phyloP scores from a whole-genome alignment of 2,329 filamentous ascomycete species.

The Penicillium sclerotigenum region DNA sequence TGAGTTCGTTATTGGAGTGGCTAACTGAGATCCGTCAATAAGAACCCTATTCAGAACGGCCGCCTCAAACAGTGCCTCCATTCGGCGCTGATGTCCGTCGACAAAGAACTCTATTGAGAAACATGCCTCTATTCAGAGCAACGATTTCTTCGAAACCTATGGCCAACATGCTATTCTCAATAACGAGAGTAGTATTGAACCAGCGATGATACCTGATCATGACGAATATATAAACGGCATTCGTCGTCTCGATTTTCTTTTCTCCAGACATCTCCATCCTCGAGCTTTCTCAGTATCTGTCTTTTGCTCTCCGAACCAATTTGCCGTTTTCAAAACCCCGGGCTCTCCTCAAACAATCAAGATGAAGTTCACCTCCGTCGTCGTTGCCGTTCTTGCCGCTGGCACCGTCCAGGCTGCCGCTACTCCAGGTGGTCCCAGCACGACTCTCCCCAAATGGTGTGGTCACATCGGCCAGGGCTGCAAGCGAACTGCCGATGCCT shows the following conservation, averaged over 20 bases:
- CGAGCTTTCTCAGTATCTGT: constrained; percentile 12
- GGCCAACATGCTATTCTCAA: background rate
- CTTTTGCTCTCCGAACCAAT: constrained; percentile 8
- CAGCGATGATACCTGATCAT: background rate
- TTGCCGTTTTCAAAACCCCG: constrained; percentile 6
- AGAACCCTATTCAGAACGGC: background rate
- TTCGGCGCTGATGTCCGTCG: background rate
- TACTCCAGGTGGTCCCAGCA: background rate
- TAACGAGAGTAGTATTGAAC: background rate
- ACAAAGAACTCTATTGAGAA: constrained; percentile 5
- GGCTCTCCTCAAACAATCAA: constrained; percentile 22
- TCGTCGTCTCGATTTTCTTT: background rate
- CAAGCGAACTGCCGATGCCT: constrained; percentile 29
- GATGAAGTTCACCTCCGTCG: constrained; percentile 51
- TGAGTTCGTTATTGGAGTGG: background rate
- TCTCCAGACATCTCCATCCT: constrained; percentile 5
- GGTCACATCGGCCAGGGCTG: constrained; percentile 30
- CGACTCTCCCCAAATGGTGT: constrained; percentile 30
- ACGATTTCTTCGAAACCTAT: background rate
- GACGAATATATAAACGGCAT: background rate
- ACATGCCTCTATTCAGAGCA: constrained; percentile 4
- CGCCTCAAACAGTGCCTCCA: background rate
- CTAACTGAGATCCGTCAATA: background rate
- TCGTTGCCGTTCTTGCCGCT: constrained; percentile 43
- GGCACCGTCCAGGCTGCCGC: constrained; percentile 32